Conservation (phyloP, 345 rosid genomes). For the Tarenaya hassleriana region DNA sequence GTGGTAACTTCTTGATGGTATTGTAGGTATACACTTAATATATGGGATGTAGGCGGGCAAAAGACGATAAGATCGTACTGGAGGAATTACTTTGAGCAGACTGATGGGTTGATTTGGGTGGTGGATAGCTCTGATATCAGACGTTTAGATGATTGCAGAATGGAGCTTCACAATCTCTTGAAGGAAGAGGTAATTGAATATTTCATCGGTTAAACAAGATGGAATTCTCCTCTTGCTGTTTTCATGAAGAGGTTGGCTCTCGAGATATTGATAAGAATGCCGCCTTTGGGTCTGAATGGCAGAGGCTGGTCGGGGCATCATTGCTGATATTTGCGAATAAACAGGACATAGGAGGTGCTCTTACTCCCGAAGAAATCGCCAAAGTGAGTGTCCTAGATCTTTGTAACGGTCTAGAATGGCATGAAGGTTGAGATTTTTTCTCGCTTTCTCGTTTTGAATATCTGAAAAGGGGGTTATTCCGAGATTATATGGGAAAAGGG, state of each 20-base stretch:
- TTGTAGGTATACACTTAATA: constrained; percentile 65
- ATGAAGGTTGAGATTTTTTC: neutral
- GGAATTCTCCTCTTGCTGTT: neutral
- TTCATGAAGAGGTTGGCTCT: constrained; percentile 13
- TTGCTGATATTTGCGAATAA: constrained; percentile 79
- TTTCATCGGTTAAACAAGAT: neutral
- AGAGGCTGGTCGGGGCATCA: constrained; percentile 92
- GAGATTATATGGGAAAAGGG: neutral
- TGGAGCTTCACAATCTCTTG: constrained; percentile 86
- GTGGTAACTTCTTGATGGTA: constrained; percentile 4
- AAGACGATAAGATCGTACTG: constrained; percentile 87
- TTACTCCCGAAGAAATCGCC: constrained; percentile 75
- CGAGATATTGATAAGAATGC: neutral
- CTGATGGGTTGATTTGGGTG: constrained; percentile 95
- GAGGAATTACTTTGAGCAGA: constrained; percentile 97
- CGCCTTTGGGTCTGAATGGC: constrained; percentile 25
- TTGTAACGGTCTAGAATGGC: neutral
- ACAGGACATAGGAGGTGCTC: constrained; percentile 88
- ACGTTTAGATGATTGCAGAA: constrained; percentile 84
- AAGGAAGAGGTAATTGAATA: constrained; percentile 71
- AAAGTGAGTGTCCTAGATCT: constrained; percentile 40
- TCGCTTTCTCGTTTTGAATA: neutral
- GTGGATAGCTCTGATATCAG: constrained; percentile 92
- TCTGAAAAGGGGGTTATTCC: neutral
- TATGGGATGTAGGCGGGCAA: constrained; percentile 98